phyloP scores from a whole-genome alignment of 176 grass and related monocot genomes.

The Secale cereale region DNA sequence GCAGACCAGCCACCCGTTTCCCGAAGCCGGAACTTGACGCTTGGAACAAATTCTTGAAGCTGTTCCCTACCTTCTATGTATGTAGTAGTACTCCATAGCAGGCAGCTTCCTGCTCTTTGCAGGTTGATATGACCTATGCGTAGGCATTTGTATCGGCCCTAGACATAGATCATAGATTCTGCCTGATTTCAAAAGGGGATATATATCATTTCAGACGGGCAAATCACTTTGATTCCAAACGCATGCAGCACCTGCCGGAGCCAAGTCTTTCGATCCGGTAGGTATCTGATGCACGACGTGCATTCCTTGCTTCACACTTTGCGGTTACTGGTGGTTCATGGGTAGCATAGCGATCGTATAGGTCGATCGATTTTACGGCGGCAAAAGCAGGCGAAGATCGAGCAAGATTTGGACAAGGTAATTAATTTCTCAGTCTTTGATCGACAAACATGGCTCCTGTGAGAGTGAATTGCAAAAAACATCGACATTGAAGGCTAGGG shows the following conservation, averaged over 20 bases:
- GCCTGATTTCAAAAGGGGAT: not conserved
- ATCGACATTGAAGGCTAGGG: too few relatives aligned
- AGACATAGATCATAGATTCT: not conserved
- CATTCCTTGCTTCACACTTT: not conserved
- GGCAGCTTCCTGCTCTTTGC: not conserved
- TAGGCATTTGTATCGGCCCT: not conserved
- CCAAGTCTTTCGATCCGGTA: not conserved
- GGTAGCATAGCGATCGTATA: not conserved
- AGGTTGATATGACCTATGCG: not conserved
- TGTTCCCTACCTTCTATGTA: not conserved
- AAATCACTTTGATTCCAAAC: not conserved
- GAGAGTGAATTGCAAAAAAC: too few relatives aligned
- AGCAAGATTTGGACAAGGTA: not conserved
- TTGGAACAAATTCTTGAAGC: not conserved
- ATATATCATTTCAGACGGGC: not conserved
- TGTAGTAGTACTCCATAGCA: not conserved
- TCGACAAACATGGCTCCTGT: not conserved
- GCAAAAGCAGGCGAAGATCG: not conserved
- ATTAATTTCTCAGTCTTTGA: not conserved
- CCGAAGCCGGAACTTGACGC: not conserved
- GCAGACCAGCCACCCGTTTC: not conserved
- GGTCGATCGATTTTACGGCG: not conserved
- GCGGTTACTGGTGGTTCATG: not conserved
- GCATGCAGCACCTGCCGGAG: not conserved
- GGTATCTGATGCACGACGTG: not conserved